These are phyloP conservation scores for Trypanosoma congolense DNA, from an alignment of 208 protist genomes.

Conservation along the genomic window DNA sequence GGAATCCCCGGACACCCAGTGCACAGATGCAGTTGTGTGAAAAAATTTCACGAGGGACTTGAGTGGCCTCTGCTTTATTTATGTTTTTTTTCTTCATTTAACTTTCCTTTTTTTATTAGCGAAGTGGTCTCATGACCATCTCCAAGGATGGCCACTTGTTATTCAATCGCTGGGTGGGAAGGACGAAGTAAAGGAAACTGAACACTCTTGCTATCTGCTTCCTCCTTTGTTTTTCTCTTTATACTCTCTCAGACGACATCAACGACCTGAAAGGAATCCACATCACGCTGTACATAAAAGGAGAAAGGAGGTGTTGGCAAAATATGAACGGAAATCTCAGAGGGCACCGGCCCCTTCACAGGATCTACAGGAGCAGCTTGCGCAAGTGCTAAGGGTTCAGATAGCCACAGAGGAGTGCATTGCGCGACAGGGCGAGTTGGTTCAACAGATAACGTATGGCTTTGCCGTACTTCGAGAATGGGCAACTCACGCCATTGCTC, in stretches of 20 bases:
- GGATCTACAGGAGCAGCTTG: slow-evolving; percentile 12
- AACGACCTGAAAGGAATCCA: no score
- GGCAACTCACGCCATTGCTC: slow-evolving; percentile 3
- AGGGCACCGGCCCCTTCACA: neutral
- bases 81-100: slow-evolving; percentile 14
- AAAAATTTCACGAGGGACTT: slow-evolving; percentile 1
- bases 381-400: slow-evolving; percentile 21
- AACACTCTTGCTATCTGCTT: no score
- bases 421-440: slow-evolving; percentile 8
- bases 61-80: slow-evolving; percentile 6
- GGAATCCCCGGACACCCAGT: no score
- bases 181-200: neutral
- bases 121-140: neutral
- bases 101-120: slow-evolving; percentile 1
- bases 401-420: slow-evolving; percentile 21
- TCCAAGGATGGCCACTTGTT: no score
- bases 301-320: no score
- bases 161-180: neutral
- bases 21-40: neutral
- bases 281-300: no score
- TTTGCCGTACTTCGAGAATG: slow-evolving; percentile 19
- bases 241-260: no score
- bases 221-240: no score
- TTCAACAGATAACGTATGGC: slow-evolving; percentile 20
- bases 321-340: no score